These are phyloP conservation scores for Hamiltosporidium magnivora DNA, from an alignment of 371 early-diverging fungal species.

Conservation along the genomic window DNA sequence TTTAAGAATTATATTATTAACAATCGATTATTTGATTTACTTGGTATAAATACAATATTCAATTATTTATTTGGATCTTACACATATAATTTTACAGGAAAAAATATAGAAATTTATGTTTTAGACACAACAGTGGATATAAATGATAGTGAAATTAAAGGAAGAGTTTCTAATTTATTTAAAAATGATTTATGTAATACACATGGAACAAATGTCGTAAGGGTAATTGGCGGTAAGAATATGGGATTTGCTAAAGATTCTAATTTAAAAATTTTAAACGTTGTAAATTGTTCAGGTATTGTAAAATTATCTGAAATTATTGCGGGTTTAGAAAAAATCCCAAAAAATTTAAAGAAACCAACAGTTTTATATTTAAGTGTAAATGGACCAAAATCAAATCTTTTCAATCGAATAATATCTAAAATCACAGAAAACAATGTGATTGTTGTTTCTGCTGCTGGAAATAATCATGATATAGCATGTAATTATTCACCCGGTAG, in stretches of 20 bases:
- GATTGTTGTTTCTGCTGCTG: constrained; percentile 42
- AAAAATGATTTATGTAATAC: constrained; percentile 15
- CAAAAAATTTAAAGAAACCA: not conserved
- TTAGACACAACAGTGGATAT: constrained; percentile 36
- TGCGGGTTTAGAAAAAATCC: constrained; percentile 27
- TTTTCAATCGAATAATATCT: constrained; percentile 34
- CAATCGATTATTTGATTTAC: constrained; percentile 22
- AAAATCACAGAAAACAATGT: constrained; percentile 16
- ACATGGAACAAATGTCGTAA: constrained; percentile 23
- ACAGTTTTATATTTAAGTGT: constrained; percentile 41
- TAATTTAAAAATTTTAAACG: constrained; percentile 25
- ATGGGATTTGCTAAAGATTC: constrained; percentile 43
- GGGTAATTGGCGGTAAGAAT: constrained; percentile 14
- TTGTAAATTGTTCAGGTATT: constrained; percentile 28
- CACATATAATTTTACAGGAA: constrained; percentile 40
- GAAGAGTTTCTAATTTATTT: constrained; percentile 11
- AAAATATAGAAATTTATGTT: constrained; percentile 31
- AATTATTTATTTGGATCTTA: constrained; percentile 22
- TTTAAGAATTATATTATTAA: constrained; percentile 40
- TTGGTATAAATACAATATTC: constrained; percentile 24
- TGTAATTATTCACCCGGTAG: constrained; percentile 51
- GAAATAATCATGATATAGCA: constrained; percentile 36
- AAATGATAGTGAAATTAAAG: constrained; percentile 11
- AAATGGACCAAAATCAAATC: constrained; percentile 33
- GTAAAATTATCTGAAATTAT: constrained; percentile 42